A percentile compares a stretch with the other conserved stretches of the same genome.
Conservation (phyloP, 805 yeast genomes). For the Torulaspora gathmanii region DNA sequence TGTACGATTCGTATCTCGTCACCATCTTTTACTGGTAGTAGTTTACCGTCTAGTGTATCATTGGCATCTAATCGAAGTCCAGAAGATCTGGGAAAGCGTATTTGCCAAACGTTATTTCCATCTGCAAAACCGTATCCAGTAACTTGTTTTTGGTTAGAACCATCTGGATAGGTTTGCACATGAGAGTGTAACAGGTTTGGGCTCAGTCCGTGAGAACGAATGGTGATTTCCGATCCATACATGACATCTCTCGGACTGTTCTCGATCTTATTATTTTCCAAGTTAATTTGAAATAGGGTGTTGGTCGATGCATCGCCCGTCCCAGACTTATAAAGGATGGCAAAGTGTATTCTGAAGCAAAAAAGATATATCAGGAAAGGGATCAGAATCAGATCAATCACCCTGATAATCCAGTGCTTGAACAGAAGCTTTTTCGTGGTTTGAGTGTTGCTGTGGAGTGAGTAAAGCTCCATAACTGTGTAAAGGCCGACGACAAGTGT, state of each 20-base stretch:
- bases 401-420: constrained; percentile 69
- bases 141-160: constrained; percentile 71
- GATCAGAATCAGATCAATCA: constrained; percentile 58
- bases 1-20: constrained; percentile 60
- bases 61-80: constrained; percentile 34
- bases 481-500: constrained; percentile 59
- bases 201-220: constrained; percentile 64
- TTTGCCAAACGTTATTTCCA: constrained; percentile 61
- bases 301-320: constrained; percentile 92
- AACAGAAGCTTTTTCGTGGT: constrained; percentile 39
- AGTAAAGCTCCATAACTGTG: constrained; percentile 48
- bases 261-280: constrained; percentile 60
- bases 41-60: constrained; percentile 14
- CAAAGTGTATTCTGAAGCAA: constrained; percentile 78
- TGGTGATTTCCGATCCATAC: constrained; percentile 44
- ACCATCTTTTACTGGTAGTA: constrained; percentile 47
- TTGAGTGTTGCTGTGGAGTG: constrained; percentile 43
- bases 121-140: constrained; percentile 78
- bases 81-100: constrained; percentile 48
- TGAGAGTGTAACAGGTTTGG: constrained; percentile 77
- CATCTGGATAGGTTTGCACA: constrained; percentile 65
- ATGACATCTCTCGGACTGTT: constrained; percentile 67
- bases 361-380: constrained; percentile 67
- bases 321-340: constrained; percentile 71
- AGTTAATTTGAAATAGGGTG: constrained; percentile 82